These are phyloP conservation scores for Linaria vulgaris DNA, from an alignment of 257 asterid genomes.

Conservation along the genomic window DNA sequence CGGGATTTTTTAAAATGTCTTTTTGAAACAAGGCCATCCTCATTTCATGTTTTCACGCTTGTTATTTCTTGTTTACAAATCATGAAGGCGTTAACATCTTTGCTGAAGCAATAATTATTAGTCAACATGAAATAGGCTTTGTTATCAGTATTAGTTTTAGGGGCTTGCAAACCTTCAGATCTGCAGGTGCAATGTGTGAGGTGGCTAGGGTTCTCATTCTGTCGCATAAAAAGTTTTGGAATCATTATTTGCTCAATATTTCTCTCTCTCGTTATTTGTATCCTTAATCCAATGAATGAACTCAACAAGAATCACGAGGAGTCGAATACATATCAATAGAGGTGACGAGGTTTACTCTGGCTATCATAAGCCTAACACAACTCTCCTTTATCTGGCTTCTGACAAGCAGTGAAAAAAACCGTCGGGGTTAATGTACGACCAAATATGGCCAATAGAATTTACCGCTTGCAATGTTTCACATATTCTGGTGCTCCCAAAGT, in stretches of 20 bases:
- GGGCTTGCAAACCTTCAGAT: conserved; percentile 4
- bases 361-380: too few species aligned
- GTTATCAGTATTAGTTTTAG: not conserved
- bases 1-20: conserved; percentile 1
- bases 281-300: not conserved
- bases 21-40: not conserved
- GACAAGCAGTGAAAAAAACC: too few species aligned
- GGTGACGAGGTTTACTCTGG: too few species aligned
- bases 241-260: not conserved
- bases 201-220: conserved; percentile 2
- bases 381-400: too few species aligned
- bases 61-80: not conserved
- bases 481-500: not conserved
- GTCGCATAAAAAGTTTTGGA: not conserved
- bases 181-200: conserved; percentile 10
- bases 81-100: not conserved
- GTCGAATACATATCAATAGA: too few species aligned
- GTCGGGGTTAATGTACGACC: not conserved
- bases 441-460: conserved; percentile 2
- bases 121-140: not conserved
- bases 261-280: conserved; percentile 1
- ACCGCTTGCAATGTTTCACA: not conserved
- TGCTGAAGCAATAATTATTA: not conserved
- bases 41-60: conserved; percentile 4
- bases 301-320: too few species aligned